Evolutionary conservation across 345 rosid genomes (phyloP), one percentile per base, ranked within the genome.

Genomic region (Clausena lansium): DNA sequence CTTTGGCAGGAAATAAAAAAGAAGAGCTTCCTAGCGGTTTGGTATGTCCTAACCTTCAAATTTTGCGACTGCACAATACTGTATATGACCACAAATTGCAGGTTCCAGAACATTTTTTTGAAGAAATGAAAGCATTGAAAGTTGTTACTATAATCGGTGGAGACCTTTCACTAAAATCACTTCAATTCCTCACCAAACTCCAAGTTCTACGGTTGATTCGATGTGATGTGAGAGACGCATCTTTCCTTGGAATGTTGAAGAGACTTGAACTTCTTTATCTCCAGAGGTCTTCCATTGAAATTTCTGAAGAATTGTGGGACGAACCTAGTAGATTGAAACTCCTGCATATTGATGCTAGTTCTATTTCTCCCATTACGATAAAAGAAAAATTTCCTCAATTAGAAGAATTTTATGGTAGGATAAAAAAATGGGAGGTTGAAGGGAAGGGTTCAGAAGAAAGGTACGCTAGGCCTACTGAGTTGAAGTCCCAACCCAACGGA

Each of bases 31-130:
- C 71, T 5, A 3, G 20, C 2, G 11, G 3, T 25, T 14, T 63
- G 71, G 63, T 5, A 32, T 71, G 55, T 27, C 66, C 72, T 25
- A 78, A 27, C 22, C 76, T 78, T 6, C 20, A 71, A 10, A 63
- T 52, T 52, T 38, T 78, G 35, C 4, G 64, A 3, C 1, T 78
- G 57, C 27, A 19, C 9, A 39, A 24, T n/a, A 45, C 17, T 45
- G 0, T 0, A 45, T 11, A 11, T 45, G 50, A 3, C 50, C 3
- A 13, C 17, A 3, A 13, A 13, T 45, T 45, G 50, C 15, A 11
- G 3, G 17, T 45, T 45, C 50, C 17, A 0, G 50, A 45, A 45
- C 17, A 13, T 17, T 52, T 52, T 17, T 52, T 52, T 0, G 22
- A 17, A 52, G 57, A 1, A 2, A 52, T 52, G 22, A 0, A 1